Evolutionary conservation across 352 stramenopile species (phyloP).

Genomic region (Globisporangium sylvaticum): DNA sequence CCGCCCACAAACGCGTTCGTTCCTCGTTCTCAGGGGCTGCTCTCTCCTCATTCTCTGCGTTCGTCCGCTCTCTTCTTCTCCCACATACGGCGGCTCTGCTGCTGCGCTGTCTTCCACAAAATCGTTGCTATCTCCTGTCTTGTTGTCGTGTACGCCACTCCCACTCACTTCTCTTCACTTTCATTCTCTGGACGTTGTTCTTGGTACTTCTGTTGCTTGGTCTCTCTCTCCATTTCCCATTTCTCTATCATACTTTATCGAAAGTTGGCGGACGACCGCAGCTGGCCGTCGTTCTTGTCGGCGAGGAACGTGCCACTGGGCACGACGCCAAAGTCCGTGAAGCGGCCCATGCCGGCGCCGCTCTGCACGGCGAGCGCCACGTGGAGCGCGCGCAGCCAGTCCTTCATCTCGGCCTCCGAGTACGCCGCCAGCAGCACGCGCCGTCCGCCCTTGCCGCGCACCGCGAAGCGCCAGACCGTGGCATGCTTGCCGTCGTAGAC

Average conservation of each 20-base stretch:
- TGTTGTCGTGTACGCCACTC: conserved; percentile 1
- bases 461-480: conserved; percentile 81
- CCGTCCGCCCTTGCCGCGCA: conserved; percentile 49
- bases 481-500: conserved; percentile 68
- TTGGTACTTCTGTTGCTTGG: background rate
- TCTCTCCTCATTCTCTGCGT: background rate
- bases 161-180: background rate
- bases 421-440: conserved; percentile 74
- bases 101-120: background rate
- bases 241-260: conserved; percentile 17
- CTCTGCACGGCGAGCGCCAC: conserved; percentile 59
- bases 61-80: background rate
- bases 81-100: background rate
- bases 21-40: background rate
- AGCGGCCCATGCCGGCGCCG: conserved; percentile 43
- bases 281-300: conserved; percentile 40
- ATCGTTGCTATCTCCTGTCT: background rate
- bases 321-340: conserved; percentile 60
- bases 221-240: background rate
- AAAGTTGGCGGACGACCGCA: conserved; percentile 53
- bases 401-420: conserved; percentile 80
- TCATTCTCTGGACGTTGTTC: background rate
- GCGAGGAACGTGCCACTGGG: conserved; percentile 62
- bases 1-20: background rate
- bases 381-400: conserved; percentile 78